Base-by-base conservation (phyloP, 1,139 yeast species). In the Pichia norvegensis region DNA sequence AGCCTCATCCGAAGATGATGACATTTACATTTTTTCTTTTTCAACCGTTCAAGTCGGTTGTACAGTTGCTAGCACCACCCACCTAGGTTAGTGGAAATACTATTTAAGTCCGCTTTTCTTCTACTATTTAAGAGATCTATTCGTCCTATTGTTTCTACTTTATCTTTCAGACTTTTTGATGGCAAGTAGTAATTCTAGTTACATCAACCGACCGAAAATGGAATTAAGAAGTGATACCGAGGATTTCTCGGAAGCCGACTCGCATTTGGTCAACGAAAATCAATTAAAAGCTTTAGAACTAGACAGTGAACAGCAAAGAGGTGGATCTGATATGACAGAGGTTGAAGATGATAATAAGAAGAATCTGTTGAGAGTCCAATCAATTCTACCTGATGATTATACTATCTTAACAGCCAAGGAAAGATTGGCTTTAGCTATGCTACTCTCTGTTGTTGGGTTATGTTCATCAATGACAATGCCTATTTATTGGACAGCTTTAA, bases 401-500 rank as follows among this genome's bases (percentile, higher is more conserved):
- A 57, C 79, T 0, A 65, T 73, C 2, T 64, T 72, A 39, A 59
- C 66, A 0, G 45, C 45, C 2, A 33, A 45, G 2, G 78, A 74
- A 48, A 66, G 68, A 46, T 47, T 57, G 33, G 27, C 62, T 8
- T 54, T 77, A 17, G 68, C 73, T 0, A 43, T 63, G 0, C 54
- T 75, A 2, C 66, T 74, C 40, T 67, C 81, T 0, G 52, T 65
- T 13, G 66, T 73, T 2, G 80, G 81, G 0, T 58, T 79, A 31
- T 77, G 81, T 66, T 81, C 92, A 0, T 68, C 86, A 0, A 63
- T 81, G n/a, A 76, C 85, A 2, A 73, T 78, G 48, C 80, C 92
- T 0, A 81, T 85, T 21, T 85, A 81, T 58, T 80, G 81, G 60
- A 94, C 94, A 0, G 87, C 85, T 0, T 63, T 85, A 22, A 74